Conservation (phyloP, 1,139 yeast species). For the Blastobotrys ciferrii region DNA sequence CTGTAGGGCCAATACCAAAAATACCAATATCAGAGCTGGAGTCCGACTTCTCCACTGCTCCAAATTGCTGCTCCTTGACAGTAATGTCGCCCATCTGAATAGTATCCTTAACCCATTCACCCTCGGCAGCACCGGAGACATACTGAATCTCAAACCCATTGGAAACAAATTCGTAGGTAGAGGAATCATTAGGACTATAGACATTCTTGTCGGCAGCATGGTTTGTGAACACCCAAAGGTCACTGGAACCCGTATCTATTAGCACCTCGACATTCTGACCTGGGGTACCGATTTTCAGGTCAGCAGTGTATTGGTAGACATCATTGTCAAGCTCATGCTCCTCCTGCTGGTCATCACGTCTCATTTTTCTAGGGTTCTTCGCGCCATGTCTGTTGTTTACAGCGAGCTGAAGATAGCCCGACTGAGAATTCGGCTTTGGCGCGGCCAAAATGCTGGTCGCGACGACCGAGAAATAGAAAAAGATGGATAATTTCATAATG, state of each 20-base stretch:
- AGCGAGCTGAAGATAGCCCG: not conserved
- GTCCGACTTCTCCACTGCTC: slow-evolving; percentile 9
- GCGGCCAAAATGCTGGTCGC: slow-evolving; percentile 3
- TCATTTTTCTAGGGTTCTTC: not conserved
- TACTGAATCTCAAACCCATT: slow-evolving; percentile 26
- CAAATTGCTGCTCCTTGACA: slow-evolving; percentile 14
- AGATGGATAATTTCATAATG: slow-evolving; percentile 1
- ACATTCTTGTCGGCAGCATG: slow-evolving; percentile 8
- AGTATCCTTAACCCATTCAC: slow-evolving; percentile 50
- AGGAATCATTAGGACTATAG: slow-evolving; percentile 13
- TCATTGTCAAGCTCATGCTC: slow-evolving; percentile 22
- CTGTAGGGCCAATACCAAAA: slow-evolving; percentile 16
- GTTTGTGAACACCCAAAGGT: slow-evolving; percentile 43
- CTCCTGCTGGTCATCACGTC: not conserved
- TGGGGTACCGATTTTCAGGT: slow-evolving; percentile 54
- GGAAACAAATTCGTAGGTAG: slow-evolving; percentile 15
- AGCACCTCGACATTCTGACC: slow-evolving; percentile 47
- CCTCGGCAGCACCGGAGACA: slow-evolving; percentile 35
- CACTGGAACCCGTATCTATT: slow-evolving; percentile 50
- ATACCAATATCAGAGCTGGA: slow-evolving; percentile 16
- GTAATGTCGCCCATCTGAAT: slow-evolving; percentile 38
- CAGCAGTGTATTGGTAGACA: slow-evolving; percentile 42
- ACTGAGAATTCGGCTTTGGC: not conserved
- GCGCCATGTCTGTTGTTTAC: not conserved
- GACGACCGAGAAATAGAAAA: not conserved